phyloP scores from a whole-genome alignment of 2,329 filamentous ascomycete species.

The Cladosporium colombiae region DNA sequence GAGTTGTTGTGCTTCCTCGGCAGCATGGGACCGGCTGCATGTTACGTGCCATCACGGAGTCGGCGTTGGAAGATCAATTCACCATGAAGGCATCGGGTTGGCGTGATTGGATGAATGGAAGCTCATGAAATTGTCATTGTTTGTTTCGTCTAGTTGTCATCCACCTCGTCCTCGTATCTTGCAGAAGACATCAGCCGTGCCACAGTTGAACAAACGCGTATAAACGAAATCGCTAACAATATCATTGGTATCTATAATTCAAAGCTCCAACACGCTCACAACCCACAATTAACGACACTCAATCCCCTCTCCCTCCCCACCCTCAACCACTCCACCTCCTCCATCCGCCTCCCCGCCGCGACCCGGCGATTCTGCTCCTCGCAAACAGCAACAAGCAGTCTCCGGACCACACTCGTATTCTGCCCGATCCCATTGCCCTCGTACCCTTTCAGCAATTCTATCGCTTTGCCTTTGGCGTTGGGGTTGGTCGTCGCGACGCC shows the following conservation, averaged over 20 bases:
- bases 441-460: slow-evolving; percentile 52
- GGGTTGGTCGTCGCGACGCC: slow-evolving; percentile 47
- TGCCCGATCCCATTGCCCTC: slow-evolving; percentile 52
- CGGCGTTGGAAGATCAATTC: neutral
- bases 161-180: neutral
- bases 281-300: slow-evolving; percentile 54
- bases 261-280: slow-evolving; percentile 28
- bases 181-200: neutral
- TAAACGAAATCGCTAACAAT: neutral
- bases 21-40: neutral
- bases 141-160: neutral
- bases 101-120: neutral
- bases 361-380: slow-evolving; percentile 49
- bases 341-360: slow-evolving; percentile 42
- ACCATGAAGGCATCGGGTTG: neutral
- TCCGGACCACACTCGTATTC: slow-evolving; percentile 48
- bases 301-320: slow-evolving; percentile 49
- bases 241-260: neutral
- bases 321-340: slow-evolving; percentile 54
- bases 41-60: neutral
- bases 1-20: neutral
- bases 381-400: slow-evolving; percentile 50
- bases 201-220: neutral
- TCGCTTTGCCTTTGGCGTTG: slow-evolving; percentile 48
- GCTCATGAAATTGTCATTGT: neutral